These are phyloP conservation scores for Ceratobasidium sp. DNA, from an alignment of 1,284 basidiomycete species.

Conservation along the genomic window DNA sequence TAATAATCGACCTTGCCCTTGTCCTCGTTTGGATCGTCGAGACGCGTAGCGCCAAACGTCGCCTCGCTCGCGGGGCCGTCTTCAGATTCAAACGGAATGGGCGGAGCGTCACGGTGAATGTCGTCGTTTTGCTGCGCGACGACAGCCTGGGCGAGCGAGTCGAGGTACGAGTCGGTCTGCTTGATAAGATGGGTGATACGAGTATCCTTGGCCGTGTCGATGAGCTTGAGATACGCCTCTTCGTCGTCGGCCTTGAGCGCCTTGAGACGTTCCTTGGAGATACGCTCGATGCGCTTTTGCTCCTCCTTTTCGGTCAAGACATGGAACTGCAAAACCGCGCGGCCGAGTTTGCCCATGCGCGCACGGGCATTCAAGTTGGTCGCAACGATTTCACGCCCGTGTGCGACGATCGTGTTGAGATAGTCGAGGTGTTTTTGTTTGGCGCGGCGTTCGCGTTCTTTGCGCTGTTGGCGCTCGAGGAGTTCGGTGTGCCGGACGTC, in stretches of 20 bases:
- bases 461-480: conserved; percentile 89
- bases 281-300: conserved; percentile 94
- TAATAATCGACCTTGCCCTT: conserved; percentile 94
- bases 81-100: conserved; percentile 57
- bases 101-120: conserved; percentile 50
- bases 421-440: conserved; percentile 98
- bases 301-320: conserved; percentile 95
- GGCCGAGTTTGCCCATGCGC: conserved; percentile 82
- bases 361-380: conserved; percentile 72
- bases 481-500: conserved; percentile 92
- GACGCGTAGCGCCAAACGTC: conserved; percentile 85
- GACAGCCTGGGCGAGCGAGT: conserved; percentile 94
- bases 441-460: conserved; percentile 90
- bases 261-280: conserved; percentile 98
- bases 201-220: conserved; percentile 99
- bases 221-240: conserved; percentile 98
- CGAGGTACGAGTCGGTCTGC: conserved; percentile 95
- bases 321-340: conserved; percentile 88
- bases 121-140: conserved; percentile 91
- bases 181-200: conserved; percentile 96
- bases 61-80: conserved; percentile 83
- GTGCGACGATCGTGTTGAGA: conserved; percentile 84
- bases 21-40: conserved; percentile 68
- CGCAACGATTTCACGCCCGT: conserved; percentile 76
- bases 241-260: conserved; percentile 98